Percentiles rank a stretch among this genome's conserved stretches.
Evolutionary conservation across 2,329 filamentous ascomycete species (phyloP).

Genomic region (Pseudofabraea citricarpa): DNA sequence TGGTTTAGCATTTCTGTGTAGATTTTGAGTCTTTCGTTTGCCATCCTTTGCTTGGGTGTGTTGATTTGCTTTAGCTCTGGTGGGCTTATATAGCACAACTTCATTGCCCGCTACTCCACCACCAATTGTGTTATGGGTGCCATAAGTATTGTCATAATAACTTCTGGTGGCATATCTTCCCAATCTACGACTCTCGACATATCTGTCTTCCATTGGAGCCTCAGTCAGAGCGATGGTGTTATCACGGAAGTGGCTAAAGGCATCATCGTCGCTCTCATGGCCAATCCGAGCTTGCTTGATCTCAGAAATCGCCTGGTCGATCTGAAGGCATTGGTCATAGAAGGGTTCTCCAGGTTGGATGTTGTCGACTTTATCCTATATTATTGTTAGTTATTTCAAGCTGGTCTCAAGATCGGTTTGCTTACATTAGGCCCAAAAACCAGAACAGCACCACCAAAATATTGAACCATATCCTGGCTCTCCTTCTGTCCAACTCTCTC

Average conservation of each 20-base stretch:
- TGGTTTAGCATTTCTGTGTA: too few relatives aligned
- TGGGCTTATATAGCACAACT: too few relatives aligned
- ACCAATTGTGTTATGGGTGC: too few relatives aligned
- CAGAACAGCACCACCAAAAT: not conserved
- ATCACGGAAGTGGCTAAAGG: not conserved
- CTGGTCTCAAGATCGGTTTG: too few relatives aligned
- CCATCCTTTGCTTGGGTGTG: too few relatives aligned
- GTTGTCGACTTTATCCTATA: not conserved
- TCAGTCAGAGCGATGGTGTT: not conserved
- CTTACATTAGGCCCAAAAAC: too few relatives aligned
- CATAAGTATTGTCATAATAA: too few relatives aligned
- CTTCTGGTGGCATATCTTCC: not conserved
- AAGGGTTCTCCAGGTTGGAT: not conserved
- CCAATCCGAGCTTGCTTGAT: not conserved
- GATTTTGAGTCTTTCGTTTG: too few relatives aligned
- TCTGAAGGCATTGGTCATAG: not conserved
- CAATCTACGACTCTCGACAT: not conserved
- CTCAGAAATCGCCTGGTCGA: not conserved
- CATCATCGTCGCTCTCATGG: not conserved
- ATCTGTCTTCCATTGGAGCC: not conserved
- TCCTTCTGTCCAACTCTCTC: not conserved
- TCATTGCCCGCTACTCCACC: too few relatives aligned
- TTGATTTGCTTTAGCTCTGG: too few relatives aligned
- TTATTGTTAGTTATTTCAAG: not conserved
- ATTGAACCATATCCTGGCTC: not conserved